Percentiles rank a stretch among this genome's conserved stretches.
Evolutionary conservation across 768 basidiomycete species (phyloP).

Genomic region (Boletus sp.): DNA sequence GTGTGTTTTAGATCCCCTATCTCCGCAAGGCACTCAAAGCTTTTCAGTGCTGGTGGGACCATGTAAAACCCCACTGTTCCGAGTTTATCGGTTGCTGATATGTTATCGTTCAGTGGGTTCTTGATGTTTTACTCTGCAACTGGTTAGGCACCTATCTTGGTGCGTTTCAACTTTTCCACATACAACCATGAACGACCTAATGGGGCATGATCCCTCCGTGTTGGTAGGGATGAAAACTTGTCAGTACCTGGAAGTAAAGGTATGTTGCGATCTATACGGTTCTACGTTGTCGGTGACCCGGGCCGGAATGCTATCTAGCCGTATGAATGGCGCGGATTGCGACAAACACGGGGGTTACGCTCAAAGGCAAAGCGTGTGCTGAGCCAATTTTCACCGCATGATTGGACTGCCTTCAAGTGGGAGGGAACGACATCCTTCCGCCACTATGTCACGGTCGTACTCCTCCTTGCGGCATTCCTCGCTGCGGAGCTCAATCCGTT

Average conservation of each 20-base stretch:
- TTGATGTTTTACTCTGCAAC: conserved; percentile 84
- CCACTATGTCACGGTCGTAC: conserved; percentile 72
- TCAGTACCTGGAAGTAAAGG: conserved; percentile 86
- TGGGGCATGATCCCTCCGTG: conserved; percentile 3
- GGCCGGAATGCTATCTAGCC: conserved; percentile 44
- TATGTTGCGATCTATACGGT: conserved; percentile 24
- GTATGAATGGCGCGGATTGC: conserved; percentile 81
- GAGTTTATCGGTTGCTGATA: conserved; percentile 8
- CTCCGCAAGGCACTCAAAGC: conserved; percentile 18
- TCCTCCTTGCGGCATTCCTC: conserved; percentile 73
- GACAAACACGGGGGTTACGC: conserved; percentile 71
- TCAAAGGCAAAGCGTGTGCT: conserved; percentile 77
- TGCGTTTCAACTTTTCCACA: conserved; percentile 28
- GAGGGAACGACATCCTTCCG: conserved; percentile 72
- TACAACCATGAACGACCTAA: conserved; percentile 12
- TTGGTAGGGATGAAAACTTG: conserved; percentile 78
- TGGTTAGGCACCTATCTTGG: conserved; percentile 86
- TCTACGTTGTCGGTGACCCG: neutral
- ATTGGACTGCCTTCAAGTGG: conserved; percentile 88
- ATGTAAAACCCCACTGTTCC: conserved; percentile 47
- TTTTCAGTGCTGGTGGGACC: conserved; percentile 87
- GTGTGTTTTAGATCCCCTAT: conserved; percentile 25
- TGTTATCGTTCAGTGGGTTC: conserved; percentile 59
- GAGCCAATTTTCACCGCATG: conserved; percentile 82
- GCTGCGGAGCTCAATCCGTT: conserved; percentile 86